Conservation (phyloP, 768 basidiomycete genomes). For the Leccinellum luteum region DNA sequence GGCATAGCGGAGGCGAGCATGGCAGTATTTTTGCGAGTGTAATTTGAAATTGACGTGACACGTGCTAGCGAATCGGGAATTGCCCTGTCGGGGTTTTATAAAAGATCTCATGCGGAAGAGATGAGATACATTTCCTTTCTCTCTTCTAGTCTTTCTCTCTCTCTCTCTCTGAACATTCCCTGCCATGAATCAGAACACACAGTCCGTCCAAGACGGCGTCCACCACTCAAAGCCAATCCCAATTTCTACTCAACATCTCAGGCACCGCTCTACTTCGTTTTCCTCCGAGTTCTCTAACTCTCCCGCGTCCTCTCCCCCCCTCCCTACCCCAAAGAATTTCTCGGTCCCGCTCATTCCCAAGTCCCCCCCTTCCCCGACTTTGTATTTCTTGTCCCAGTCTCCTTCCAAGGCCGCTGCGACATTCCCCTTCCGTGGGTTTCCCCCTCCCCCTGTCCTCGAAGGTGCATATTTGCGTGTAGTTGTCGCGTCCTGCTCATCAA, state of each 20-base stretch:
- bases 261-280: constrained; percentile 60
- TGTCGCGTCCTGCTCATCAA: neutral
- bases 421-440: constrained; percentile 58
- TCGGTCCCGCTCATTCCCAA: constrained; percentile 42
- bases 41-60: constrained; percentile 15
- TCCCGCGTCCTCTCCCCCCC: constrained; percentile 49
- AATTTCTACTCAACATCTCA: constrained; percentile 43
- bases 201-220: constrained; percentile 25
- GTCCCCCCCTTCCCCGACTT: constrained; percentile 67
- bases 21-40: neutral
- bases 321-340: constrained; percentile 48
- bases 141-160: neutral
- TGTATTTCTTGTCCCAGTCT: constrained; percentile 64
- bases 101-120: neutral
- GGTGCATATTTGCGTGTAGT: constrained; percentile 39
- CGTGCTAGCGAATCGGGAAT: constrained; percentile 24
- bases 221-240: constrained; percentile 67
- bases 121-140: neutral
- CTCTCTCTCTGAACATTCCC: neutral
- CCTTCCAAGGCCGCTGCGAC: constrained; percentile 52
- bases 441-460: constrained; percentile 57
- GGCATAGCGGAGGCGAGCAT: neutral
- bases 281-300: constrained; percentile 60
- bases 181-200: constrained; percentile 16
- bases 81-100: constrained; percentile 31